These are phyloP conservation scores for Ustilago xerochloae DNA, from an alignment of 1,284 basidiomycete species.

Conservation along the genomic window DNA sequence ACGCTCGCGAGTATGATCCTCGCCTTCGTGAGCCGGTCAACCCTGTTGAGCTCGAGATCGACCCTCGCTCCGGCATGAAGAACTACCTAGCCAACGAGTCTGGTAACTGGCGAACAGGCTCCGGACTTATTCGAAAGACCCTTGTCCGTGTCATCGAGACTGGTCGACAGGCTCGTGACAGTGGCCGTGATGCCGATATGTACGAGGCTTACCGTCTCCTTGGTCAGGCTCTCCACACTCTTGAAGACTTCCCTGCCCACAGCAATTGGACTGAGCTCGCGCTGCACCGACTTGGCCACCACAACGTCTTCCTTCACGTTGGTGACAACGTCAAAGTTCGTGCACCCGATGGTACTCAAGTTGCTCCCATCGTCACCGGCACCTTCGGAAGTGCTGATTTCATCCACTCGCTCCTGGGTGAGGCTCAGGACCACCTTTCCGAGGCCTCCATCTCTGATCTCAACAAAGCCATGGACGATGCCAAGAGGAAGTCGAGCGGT, in stretches of 20 bases:
- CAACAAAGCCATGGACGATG: conserved; percentile 79
- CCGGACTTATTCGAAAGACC: conserved; percentile 80
- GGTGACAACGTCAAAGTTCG: conserved; percentile 81
- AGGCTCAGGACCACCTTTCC: conserved; percentile 73
- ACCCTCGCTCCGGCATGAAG: conserved; percentile 90
- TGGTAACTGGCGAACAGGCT: conserved; percentile 85
- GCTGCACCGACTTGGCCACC: conserved; percentile 79
- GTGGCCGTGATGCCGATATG: conserved; percentile 73
- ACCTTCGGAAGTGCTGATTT: conserved; percentile 90
- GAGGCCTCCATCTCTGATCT: conserved; percentile 89
- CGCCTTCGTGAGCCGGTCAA: conserved; percentile 81
- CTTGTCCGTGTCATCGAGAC: conserved; percentile 77
- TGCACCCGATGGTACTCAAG: conserved; percentile 79
- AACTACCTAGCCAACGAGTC: conserved; percentile 89
- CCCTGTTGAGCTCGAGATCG: conserved; percentile 84
- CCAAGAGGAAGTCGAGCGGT: conserved; percentile 57
- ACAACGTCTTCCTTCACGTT: conserved; percentile 87
- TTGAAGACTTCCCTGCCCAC: conserved; percentile 89
- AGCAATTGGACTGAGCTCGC: conserved; percentile 71
- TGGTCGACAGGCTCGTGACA: conserved; percentile 75
- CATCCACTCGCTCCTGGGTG: conserved; percentile 69
- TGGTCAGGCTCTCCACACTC: conserved; percentile 75
- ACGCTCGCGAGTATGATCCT: conserved; percentile 78
- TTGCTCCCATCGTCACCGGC: conserved; percentile 86
- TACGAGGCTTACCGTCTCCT: conserved; percentile 75